Conservation (phyloP, 2,329 filamentous ascomycete species). For the Aspergillus brunneoviolaceus region DNA sequence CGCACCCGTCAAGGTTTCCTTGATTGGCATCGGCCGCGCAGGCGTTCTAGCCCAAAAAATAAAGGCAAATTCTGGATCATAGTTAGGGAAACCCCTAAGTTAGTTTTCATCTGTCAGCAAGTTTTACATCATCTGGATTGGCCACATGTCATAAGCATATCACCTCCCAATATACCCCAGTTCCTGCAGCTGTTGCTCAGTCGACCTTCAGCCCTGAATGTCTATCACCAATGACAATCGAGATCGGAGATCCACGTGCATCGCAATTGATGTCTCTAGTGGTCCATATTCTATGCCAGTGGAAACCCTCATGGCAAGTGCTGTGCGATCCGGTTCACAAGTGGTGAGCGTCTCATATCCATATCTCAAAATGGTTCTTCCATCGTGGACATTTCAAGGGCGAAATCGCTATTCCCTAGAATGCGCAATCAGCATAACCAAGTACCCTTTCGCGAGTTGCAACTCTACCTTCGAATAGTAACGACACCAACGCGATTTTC, state of each 20-base stretch:
- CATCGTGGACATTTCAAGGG: not conserved
- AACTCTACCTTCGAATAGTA: not conserved
- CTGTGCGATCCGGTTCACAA: not conserved
- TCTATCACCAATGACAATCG: not conserved
- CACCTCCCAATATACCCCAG: not conserved
- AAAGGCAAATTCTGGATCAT: no score
- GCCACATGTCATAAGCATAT: not conserved
- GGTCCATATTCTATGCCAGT: not conserved
- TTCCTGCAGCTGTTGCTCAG: not conserved
- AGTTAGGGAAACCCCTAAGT: no score
- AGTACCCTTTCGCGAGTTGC: not conserved
- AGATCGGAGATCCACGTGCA: not conserved
- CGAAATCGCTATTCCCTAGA: not conserved
- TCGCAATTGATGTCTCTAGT: not conserved
- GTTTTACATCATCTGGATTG: not conserved
- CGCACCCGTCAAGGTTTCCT: not conserved
- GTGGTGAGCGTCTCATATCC: not conserved
- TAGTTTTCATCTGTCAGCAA: not conserved
- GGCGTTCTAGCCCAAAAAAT: no score
- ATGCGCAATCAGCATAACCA: not conserved
- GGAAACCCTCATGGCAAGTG: not conserved
- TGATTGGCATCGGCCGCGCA: not conserved
- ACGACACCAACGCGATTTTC: not conserved
- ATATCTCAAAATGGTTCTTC: not conserved
- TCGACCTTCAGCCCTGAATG: no score